Base-by-base conservation (phyloP, 192 early-diverging fungal species). In the Phycomyces nitens region DNA sequence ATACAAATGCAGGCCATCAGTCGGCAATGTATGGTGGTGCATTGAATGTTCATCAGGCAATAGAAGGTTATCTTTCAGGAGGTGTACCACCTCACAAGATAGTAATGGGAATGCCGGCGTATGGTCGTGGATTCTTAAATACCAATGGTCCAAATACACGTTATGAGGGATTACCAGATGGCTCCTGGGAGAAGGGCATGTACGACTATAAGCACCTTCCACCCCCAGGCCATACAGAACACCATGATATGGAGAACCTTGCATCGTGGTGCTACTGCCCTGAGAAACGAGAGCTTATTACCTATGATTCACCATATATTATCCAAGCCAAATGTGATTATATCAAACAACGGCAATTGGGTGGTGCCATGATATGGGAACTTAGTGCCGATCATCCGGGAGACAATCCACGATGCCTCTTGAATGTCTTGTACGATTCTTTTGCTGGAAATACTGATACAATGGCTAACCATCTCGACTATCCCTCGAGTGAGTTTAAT, bases 181-280 rank as follows among this genome's bases (percentile, higher is more conserved):
- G 92, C 26, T 86, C 86, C 3, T 95, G 94, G 93, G 97, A 99
- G 71, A 72, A 87, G 47, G 97, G 97, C 2, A 84, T 92, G 27
- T 90, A 88, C 70, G 97, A 99, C 69, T 99, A 92, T 76, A 95
- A 94, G 75, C 66, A 77, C 11, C 72, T 99, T 62, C 89, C 89
- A 12, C 58, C 68, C 3, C 74, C 82, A 11, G 84, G 83, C 18
- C 86, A 88, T 23, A 64, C 69, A 4, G 84, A 90, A 34, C 82
- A 88, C 59, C 92, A 89, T 86, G 94, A 97, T 66, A 80, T 84
- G 1, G 67, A 82, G 15, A 78, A 84, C 21, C 78, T 88, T 58
- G 89, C 94, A 0, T 82, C 89, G 23, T 92, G 89, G 65, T 88
- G 89, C 57, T 97, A 94, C 61, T 86, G 91, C 66, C 58, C 80